These are phyloP conservation scores for Zea mays DNA, from an alignment of 176 grass and related monocot species.

Conservation along the genomic window DNA sequence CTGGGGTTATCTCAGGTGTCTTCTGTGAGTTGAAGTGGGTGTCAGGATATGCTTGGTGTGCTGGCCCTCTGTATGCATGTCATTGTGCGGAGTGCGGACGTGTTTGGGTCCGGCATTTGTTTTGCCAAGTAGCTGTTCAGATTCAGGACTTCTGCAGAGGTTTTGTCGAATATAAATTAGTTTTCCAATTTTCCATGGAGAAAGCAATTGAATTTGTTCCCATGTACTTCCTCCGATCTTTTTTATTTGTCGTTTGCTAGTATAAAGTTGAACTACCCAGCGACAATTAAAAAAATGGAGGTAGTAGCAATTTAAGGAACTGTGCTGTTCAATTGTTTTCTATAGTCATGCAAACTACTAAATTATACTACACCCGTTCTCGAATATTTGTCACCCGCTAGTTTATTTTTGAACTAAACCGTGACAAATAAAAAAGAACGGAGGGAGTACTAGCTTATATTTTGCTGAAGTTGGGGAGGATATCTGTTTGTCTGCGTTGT, in stretches of 20 bases:
- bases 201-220: conserved; percentile 31
- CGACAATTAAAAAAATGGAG: too few species aligned
- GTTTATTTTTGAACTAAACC: too few species aligned
- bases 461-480: background rate
- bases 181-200: background rate
- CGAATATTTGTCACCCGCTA: too few species aligned
- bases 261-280: too few species aligned
- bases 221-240: too few species aligned
- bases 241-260: too few species aligned
- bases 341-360: background rate
- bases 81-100: background rate
- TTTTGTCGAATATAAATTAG: background rate
- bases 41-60: background rate
- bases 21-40: conserved; percentile 22
- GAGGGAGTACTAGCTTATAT: background rate
- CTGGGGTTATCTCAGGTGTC: background rate
- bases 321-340: background rate
- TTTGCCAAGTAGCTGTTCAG: background rate
- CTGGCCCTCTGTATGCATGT: background rate
- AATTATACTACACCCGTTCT: background rate
- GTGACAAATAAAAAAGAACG: too few species aligned
- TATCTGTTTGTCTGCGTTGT: background rate
- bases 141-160: background rate
- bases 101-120: background rate
- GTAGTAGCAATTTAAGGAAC: background rate